Conservation (phyloP, 2,329 filamentous ascomycete species). For the Metarhizium album region DNA sequence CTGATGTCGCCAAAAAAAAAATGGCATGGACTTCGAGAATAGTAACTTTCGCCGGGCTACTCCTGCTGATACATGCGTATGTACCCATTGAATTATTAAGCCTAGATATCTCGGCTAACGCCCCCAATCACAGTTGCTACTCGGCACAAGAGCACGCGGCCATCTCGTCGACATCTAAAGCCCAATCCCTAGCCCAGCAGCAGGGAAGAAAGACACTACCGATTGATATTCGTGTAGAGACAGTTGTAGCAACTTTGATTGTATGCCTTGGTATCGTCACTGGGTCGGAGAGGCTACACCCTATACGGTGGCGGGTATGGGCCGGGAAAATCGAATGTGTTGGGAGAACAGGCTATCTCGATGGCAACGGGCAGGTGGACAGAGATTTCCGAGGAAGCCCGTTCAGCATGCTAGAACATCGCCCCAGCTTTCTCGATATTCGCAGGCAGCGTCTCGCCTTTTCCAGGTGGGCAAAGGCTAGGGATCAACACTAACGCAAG, state of each 20-base stretch:
- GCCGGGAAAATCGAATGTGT: slow-evolving; percentile 75
- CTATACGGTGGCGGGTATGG: slow-evolving; percentile 76
- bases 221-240: slow-evolving; percentile 79
- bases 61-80: slow-evolving; percentile 82
- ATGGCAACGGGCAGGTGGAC: slow-evolving; percentile 53
- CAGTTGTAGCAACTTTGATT: slow-evolving; percentile 66
- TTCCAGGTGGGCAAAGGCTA: slow-evolving; percentile 54
- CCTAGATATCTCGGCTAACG: slow-evolving; percentile 9
- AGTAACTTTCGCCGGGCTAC: slow-evolving; percentile 40
- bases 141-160: slow-evolving; percentile 87
- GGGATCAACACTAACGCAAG: slow-evolving; percentile 9
- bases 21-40: slow-evolving; percentile 4
- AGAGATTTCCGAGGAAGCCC: slow-evolving; percentile 67
- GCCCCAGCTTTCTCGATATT: slow-evolving; percentile 81
- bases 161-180: slow-evolving; percentile 48
- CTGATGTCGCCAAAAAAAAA: background rate
- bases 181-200: slow-evolving; percentile 31
- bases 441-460: slow-evolving; percentile 72
- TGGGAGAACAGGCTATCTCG: slow-evolving; percentile 48
- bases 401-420: slow-evolving; percentile 66
- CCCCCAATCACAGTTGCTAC: slow-evolving; percentile 59
- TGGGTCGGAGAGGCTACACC: slow-evolving; percentile 65
- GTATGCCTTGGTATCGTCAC: slow-evolving; percentile 76
- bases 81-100: slow-evolving; percentile 19
- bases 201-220: slow-evolving; percentile 48